Percentiles rank a stretch among this genome's conserved stretches.
These are phyloP conservation scores for Cytospora piceicola DNA, from an alignment of 2,329 filamentous ascomycete species.

Conservation along the genomic window DNA sequence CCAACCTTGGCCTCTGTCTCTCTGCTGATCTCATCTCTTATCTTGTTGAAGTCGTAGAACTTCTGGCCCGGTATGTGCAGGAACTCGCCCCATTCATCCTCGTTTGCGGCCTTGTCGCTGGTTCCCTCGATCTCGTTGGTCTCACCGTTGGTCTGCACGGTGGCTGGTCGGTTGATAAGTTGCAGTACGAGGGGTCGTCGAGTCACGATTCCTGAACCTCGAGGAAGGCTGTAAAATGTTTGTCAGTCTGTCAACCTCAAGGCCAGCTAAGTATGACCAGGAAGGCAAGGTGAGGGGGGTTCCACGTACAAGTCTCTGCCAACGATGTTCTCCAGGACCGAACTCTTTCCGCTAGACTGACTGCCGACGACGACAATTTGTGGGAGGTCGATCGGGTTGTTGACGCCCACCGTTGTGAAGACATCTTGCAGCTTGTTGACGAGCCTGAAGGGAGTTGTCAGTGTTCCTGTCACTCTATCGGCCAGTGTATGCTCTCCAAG, in stretches of 20 bases:
- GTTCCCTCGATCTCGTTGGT: slow-evolving; percentile 67
- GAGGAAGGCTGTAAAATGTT: slow-evolving; percentile 70
- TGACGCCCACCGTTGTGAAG: slow-evolving; percentile 95
- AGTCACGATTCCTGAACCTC: slow-evolving; percentile 97
- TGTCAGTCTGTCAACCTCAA: background rate
- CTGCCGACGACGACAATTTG: slow-evolving; percentile 98
- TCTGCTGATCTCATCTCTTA: slow-evolving; percentile 93
- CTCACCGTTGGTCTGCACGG: slow-evolving; percentile 71
- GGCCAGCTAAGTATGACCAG: background rate
- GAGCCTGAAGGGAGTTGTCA: slow-evolving; percentile 57
- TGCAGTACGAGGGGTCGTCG: slow-evolving; percentile 94
- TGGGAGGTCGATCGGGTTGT: slow-evolving; percentile 98
- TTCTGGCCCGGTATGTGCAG: slow-evolving; percentile 91
- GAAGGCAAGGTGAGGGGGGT: slow-evolving; percentile 19
- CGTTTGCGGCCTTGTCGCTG: slow-evolving; percentile 85
- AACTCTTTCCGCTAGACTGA: slow-evolving; percentile 99
- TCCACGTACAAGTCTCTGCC: slow-evolving; percentile 91
- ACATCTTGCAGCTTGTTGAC: slow-evolving; percentile 99
- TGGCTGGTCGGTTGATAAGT: slow-evolving; percentile 85
- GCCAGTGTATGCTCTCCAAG: background rate
- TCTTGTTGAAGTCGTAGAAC: slow-evolving; percentile 94
- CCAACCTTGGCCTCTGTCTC: slow-evolving; percentile 72
- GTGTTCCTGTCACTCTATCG: background rate
- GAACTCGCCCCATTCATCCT: slow-evolving; percentile 93
- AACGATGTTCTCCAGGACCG: slow-evolving; percentile 97